These are phyloP conservation scores for Aureoboletus auriporus DNA, from an alignment of 768 basidiomycete genomes.

Conservation along the genomic window DNA sequence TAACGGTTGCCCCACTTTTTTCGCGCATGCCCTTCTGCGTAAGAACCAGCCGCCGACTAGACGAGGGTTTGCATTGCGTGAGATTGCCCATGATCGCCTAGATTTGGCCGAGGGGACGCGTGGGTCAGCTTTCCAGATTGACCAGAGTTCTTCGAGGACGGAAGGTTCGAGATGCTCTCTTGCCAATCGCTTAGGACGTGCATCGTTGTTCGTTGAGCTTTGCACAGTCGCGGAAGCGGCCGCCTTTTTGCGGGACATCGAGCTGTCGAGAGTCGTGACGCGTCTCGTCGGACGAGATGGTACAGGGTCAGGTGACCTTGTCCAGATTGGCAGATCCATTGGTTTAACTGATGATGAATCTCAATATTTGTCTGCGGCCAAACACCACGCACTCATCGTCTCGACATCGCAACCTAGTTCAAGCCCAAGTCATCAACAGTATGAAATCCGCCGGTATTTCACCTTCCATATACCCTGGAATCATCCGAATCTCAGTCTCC, in stretches of 20 bases:
- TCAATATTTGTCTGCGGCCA: too few species aligned
- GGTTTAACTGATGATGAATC: too few species aligned
- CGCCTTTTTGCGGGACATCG: constrained; percentile 12
- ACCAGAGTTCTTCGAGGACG: constrained; percentile 25
- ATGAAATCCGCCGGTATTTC: too few species aligned
- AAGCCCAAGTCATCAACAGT: too few species aligned
- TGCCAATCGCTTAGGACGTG: constrained; percentile 1
- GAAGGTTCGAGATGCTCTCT: constrained; percentile 11
- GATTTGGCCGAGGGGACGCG: constrained; percentile 28
- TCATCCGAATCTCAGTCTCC: too few species aligned
- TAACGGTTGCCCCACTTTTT: constrained; percentile 19
- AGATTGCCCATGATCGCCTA: constrained; percentile 24
- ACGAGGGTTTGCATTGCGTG: constrained; percentile 15
- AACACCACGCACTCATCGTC: too few species aligned
- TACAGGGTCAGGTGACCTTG: too few species aligned
- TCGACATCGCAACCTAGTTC: too few species aligned
- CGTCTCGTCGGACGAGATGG: too few species aligned
- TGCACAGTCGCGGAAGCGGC: neutral
- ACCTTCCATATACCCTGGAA: too few species aligned
- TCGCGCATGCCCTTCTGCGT: constrained; percentile 22
- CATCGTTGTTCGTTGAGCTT: neutral
- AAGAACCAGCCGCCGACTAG: constrained; percentile 26
- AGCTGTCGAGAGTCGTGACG: neutral
- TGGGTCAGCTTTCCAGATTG: constrained; percentile 25
- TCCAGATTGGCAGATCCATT: too few species aligned